Base-by-base conservation (phyloP, 768 basidiomycete species). In the Kwoniella heveanensis region DNA sequence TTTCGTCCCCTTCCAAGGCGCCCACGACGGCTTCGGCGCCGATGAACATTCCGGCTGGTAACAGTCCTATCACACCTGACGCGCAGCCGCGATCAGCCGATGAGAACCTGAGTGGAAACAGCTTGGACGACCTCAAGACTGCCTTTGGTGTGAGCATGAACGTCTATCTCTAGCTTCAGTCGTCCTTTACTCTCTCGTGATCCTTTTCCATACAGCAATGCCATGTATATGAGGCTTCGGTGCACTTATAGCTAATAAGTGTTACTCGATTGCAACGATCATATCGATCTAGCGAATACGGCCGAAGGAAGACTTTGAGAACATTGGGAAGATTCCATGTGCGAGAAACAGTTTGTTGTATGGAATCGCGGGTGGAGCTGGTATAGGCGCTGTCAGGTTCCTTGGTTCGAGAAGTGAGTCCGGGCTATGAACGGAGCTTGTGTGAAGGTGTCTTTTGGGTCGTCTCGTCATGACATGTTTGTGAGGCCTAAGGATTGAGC, bases 261-360 rank as follows among this genome's bases (percentile, higher is more conserved):
- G n/a, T n/a, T n/a, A n/a, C n/a, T n/a, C n/a, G n/a, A n/a, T n/a
- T n/a, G n/a, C n/a, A n/a, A 6, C 32, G 32, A 13, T 32, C 54
- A 12, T 30, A 15, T 12, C 54, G 46, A 24, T 46, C 8, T 47
- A 77, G 75, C 58, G 69, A 44, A 71, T 76, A 60, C 55, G 65
- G 32, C 64, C 67, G 19, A 51, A 58, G 24, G 57, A 72, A 19
- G 78, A 77, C 63, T 63, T 79, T 13, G 53, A 69, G 63, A 70
- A 78, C 53, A 74, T 79, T 53, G 78, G 72, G 8, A 58, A 68
- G 25, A 71, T 79, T 51, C 78, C 78, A 21, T 79, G 78, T 60
- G 72, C 70, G 1, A 60, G 78, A 26, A 70, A 68, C 46, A 75
- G 73, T 57, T 49, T 79, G 56, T 57, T 79, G 13, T 76, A 73